Evolutionary conservation across 345 rosid genomes (phyloP).

Genomic region (Heritiera fomes): DNA sequence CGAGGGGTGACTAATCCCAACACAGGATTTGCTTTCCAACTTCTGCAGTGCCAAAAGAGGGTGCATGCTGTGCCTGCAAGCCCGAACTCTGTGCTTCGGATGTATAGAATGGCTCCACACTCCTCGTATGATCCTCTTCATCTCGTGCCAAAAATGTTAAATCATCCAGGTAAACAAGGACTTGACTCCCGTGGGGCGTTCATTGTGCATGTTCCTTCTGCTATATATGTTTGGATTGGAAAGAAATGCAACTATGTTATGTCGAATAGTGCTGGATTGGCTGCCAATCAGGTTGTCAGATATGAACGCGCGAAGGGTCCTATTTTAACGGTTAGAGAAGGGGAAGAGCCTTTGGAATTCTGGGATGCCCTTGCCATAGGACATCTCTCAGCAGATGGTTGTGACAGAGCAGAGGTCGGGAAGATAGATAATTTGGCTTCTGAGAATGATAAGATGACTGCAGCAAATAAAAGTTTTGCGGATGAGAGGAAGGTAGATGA

Average conservation of each 20-base stretch:
- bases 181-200: constrained; percentile 76
- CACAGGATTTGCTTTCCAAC: constrained; percentile 78
- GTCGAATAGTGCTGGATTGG: constrained; percentile 53
- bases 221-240: constrained; percentile 64
- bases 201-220: constrained; percentile 56
- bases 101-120: constrained; percentile 76
- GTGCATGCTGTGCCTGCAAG: constrained; percentile 69
- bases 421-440: constrained; percentile 27
- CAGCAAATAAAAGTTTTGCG: constrained; percentile 7
- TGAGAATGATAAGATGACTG: constrained; percentile 22
- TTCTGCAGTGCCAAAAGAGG: constrained; percentile 74
- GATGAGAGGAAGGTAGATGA: constrained; percentile 50
- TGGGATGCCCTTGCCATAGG: constrained; percentile 58
- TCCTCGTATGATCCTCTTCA: constrained; percentile 75
- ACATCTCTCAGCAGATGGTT: constrained; percentile 35
- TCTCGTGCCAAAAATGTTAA: constrained; percentile 68
- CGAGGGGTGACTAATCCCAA: constrained; percentile 74
- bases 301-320: constrained; percentile 68
- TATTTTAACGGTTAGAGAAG: constrained; percentile 43
- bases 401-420: constrained; percentile 26
- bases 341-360: constrained; percentile 57
- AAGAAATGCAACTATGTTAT: constrained; percentile 44
- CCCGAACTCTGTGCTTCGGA: constrained; percentile 54
- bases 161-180: constrained; percentile 39
- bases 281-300: constrained; percentile 65